phyloP scores from a whole-genome alignment of 2,329 filamentous ascomycete species.

The Rhexocercosporidium sp. region DNA sequence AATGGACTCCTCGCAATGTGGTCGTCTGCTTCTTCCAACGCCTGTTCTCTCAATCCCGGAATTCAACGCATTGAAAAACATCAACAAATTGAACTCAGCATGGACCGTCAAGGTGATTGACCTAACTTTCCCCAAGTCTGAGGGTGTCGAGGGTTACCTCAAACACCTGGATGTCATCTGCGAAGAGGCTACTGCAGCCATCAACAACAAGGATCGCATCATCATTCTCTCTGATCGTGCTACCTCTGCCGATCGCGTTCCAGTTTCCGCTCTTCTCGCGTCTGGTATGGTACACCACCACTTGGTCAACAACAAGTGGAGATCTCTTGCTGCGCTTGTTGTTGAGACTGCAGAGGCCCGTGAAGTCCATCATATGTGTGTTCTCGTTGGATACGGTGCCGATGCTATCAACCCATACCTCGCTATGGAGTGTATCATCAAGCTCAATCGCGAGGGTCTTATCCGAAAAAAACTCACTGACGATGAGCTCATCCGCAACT shows the following conservation, averaged over 20 bases:
- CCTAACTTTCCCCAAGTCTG: constrained; percentile 87
- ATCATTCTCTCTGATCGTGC: constrained; percentile 90
- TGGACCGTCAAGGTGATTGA: constrained; percentile 94
- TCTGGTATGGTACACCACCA: constrained; percentile 96
- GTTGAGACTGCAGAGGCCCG: constrained; percentile 94
- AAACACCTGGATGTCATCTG: constrained; percentile 89
- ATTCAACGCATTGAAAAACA: constrained; percentile 85
- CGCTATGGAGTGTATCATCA: constrained; percentile 94
- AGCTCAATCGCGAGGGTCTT: constrained; percentile 91
- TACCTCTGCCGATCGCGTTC: constrained; percentile 79
- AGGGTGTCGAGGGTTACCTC: constrained; percentile 84
- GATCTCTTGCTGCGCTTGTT: constrained; percentile 83
- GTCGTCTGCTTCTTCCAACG: constrained; percentile 82
- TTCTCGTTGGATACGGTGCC: constrained; percentile 93
- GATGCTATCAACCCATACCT: constrained; percentile 96
- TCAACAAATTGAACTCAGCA: constrained; percentile 71
- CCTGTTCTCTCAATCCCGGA: constrained; percentile 89
- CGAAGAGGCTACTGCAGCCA: constrained; percentile 80
- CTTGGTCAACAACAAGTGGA: constrained; percentile 93
- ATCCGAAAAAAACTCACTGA: constrained; percentile 88
- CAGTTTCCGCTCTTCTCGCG: constrained; percentile 85
- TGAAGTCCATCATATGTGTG: constrained; percentile 98
- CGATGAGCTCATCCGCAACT: constrained; percentile 87
- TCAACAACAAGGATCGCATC: constrained; percentile 82
- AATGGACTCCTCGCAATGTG: constrained; percentile 90